Evolutionary conservation across 176 grass and related monocot species (phyloP).

Genomic region (Phyllostachys edulis): DNA sequence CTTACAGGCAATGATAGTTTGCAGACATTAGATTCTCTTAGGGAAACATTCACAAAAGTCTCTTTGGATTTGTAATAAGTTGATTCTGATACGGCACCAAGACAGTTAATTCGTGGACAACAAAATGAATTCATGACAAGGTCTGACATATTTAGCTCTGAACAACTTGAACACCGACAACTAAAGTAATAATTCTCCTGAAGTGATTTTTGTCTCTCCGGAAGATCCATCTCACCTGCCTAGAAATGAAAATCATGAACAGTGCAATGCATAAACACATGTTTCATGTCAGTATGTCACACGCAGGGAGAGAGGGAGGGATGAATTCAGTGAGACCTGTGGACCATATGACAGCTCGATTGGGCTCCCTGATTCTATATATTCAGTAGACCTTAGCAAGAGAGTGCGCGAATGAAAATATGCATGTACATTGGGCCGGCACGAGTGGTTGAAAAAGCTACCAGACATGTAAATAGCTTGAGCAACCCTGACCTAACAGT

Average conservation of each 20-base stretch:
- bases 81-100: conserved; percentile 68
- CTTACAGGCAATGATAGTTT: conserved; percentile 65
- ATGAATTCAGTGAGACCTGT: conserved; percentile 47
- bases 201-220: conserved; percentile 70
- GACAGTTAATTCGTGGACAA: conserved; percentile 59
- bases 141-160: conserved; percentile 74
- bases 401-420: conserved; percentile 90
- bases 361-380: conserved; percentile 65
- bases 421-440: conserved; percentile 67
- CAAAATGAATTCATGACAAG: conserved; percentile 76
- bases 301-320: not conserved
- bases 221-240: conserved; percentile 68
- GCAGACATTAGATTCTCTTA: conserved; percentile 41
- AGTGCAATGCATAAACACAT: conserved; percentile 7
- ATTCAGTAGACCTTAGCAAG: conserved; percentile 66
- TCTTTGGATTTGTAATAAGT: conserved; percentile 42
- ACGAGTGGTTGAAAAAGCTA: conserved; percentile 94
- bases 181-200: conserved; percentile 74
- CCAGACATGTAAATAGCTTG: conserved; percentile 86
- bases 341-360: conserved; percentile 93
- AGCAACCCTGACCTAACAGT: conserved; percentile 67
- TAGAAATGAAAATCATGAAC: conserved; percentile 28
- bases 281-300: conserved; percentile 2
- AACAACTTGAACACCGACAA: conserved; percentile 82
- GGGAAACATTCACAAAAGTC: conserved; percentile 58